A percentile compares a stretch with the other conserved stretches of the same genome.
Evolutionary conservation across 73 alveolate genomes (phyloP).

Genomic region (Halteria grandinella): DNA sequence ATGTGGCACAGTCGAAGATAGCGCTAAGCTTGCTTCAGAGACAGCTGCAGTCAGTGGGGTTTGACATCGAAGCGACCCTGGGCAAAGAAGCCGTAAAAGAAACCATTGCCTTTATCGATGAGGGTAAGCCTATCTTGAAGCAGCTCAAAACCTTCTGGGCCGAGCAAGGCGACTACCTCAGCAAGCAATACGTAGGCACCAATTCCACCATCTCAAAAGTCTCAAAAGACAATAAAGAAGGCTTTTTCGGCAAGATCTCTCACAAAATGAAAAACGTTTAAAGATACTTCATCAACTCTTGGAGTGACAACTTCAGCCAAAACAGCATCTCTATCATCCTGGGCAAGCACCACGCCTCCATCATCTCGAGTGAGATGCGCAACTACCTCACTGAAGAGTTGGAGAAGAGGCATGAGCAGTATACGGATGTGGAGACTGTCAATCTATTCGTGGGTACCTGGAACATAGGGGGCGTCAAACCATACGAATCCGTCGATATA

Average conservation of each 20-base stretch:
- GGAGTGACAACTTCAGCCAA: conserved; percentile 77
- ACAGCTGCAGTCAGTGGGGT: no score
- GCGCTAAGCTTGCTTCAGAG: no score
- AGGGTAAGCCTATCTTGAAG: no score
- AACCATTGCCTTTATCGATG: no score
- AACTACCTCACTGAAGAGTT: neutral
- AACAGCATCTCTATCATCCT: conserved; percentile 75
- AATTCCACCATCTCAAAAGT: conserved; percentile 85
- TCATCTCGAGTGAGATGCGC: conserved; percentile 1
- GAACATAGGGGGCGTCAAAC: conserved; percentile 49
- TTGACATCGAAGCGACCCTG: no score
- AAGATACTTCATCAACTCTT: conserved; percentile 79
- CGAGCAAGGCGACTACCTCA: conserved; percentile 83
- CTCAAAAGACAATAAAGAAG: conserved; percentile 83
- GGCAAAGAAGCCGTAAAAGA: no score
- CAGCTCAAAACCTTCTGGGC: no score
- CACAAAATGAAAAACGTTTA: conserved; percentile 82
- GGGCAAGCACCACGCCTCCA: conserved; percentile 18
- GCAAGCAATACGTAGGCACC: conserved; percentile 88
- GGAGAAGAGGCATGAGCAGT: conserved; percentile 47
- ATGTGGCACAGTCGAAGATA: no score
- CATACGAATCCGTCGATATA: conserved; percentile 42
- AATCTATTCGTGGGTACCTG: conserved; percentile 36
- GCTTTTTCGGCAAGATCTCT: conserved; percentile 74
- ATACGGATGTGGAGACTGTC: conserved; percentile 23